phyloP scores from a whole-genome alignment of 345 rosid species.

The Sapria himalayana region DNA sequence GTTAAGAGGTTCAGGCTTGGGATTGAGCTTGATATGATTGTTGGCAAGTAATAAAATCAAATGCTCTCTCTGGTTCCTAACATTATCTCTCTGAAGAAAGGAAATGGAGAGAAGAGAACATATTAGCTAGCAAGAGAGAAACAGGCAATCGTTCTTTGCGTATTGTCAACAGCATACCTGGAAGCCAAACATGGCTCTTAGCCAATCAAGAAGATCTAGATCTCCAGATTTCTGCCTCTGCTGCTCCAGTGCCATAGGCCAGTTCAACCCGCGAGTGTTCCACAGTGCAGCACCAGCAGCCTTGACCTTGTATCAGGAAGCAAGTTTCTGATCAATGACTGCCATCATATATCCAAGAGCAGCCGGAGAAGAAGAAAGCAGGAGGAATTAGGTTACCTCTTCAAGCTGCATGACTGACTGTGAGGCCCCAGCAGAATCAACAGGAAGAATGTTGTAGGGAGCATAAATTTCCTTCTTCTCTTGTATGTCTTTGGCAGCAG shows the following conservation, averaged over 20 bases:
- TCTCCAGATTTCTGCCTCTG: constrained; percentile 74
- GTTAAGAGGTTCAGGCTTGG: constrained; percentile 81
- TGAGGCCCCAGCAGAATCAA: constrained; percentile 89
- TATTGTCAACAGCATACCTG: constrained; percentile 35
- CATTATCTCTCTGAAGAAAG: constrained; percentile 72
- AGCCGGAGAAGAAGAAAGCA: constrained; percentile 4
- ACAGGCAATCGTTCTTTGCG: constrained; percentile 3
- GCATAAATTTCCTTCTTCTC: constrained; percentile 94
- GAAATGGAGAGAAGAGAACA: too few species aligned
- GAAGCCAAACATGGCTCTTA: constrained; percentile 92
- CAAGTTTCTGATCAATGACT: too few species aligned
- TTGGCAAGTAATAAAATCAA: constrained; percentile 67
- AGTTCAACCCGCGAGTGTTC: constrained; percentile 69
- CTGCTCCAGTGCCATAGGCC: constrained; percentile 77
- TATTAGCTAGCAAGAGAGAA: too few species aligned
- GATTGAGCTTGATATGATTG: constrained; percentile 64
- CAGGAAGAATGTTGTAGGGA: constrained; percentile 89
- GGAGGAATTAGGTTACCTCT: constrained; percentile 30
- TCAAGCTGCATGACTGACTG: constrained; percentile 90
- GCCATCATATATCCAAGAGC: not conserved
- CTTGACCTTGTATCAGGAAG: constrained; percentile 36
- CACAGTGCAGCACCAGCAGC: constrained; percentile 83
- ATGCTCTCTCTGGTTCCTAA: constrained; percentile 95
- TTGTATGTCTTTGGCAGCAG: constrained; percentile 94
- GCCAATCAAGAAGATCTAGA: constrained; percentile 85